Conservation (phyloP, 371 early-diverging fungal species). For the Batkoa obscura region DNA sequence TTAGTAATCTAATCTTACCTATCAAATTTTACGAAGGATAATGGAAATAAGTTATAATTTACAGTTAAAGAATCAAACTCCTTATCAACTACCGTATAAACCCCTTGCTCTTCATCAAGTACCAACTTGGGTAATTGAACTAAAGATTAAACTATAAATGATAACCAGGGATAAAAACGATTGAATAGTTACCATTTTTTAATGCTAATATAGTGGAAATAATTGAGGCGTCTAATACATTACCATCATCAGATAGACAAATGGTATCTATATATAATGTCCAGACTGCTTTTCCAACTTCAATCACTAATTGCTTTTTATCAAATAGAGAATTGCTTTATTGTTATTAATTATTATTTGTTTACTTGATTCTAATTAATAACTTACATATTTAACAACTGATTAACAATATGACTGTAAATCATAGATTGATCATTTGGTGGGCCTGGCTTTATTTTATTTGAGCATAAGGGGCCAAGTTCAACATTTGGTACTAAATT, state of each 20-base stretch:
- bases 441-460: slow-evolving; percentile 68
- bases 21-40: too few relatives aligned
- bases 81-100: too few relatives aligned
- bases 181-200: slow-evolving; percentile 25
- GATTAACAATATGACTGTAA: slow-evolving; percentile 53
- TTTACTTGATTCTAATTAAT: neutral
- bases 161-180: neutral
- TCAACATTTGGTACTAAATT: slow-evolving; percentile 72
- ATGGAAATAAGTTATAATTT: too few relatives aligned
- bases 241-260: slow-evolving; percentile 80
- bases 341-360: neutral
- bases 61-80: too few relatives aligned
- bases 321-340: slow-evolving; percentile 37
- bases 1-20: too few relatives aligned
- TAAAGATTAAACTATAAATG: too few relatives aligned
- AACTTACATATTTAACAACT: slow-evolving; percentile 38
- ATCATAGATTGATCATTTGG: slow-evolving; percentile 71
- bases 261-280: slow-evolving; percentile 74
- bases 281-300: slow-evolving; percentile 70
- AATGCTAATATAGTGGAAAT: slow-evolving; percentile 55
- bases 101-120: too few relatives aligned
- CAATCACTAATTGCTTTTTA: slow-evolving; percentile 58
- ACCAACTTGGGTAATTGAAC: too few relatives aligned
- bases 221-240: slow-evolving; percentile 74
- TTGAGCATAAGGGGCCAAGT: slow-evolving; percentile 68